Conservation (phyloP, 2,329 filamentous ascomycete genomes). For the Trichoderma lentiforme region DNA sequence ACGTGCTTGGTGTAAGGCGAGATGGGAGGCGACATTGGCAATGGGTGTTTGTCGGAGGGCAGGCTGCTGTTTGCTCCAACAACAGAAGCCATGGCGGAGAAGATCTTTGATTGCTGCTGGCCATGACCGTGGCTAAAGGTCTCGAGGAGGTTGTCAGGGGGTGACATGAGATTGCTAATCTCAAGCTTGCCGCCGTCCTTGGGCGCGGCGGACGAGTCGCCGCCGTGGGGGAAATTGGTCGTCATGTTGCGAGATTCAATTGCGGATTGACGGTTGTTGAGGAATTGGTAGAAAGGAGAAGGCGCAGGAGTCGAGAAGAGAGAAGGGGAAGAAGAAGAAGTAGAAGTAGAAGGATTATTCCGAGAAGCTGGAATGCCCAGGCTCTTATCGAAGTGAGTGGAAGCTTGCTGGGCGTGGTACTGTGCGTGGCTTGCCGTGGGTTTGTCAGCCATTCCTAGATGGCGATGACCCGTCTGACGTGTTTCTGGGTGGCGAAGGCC, state of each 20-base stretch:
- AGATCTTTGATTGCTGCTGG: slow-evolving; percentile 1
- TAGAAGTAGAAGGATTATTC: slow-evolving; percentile 17
- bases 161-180: slow-evolving; percentile 59
- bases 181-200: slow-evolving; percentile 42
- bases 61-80: slow-evolving; percentile 23
- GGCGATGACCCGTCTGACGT: slow-evolving; percentile 23
- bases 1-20: slow-evolving; percentile 46
- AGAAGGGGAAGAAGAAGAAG: slow-evolving; percentile 19
- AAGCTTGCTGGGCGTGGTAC: slow-evolving; percentile 26
- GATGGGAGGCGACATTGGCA: slow-evolving; percentile 56
- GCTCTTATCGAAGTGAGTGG: slow-evolving; percentile 31
- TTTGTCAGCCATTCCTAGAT: slow-evolving; percentile 37
- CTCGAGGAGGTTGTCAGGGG: slow-evolving; percentile 55
- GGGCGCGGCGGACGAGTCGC: slow-evolving; percentile 22
- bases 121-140: slow-evolving; percentile 40
- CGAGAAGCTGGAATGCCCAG: slow-evolving; percentile 20
- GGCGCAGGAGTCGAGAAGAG: slow-evolving; percentile 16
- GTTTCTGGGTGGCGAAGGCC: slow-evolving; percentile 18
- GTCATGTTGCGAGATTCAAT: slow-evolving; percentile 27
- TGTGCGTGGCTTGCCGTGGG: slow-evolving; percentile 24
- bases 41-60: slow-evolving; percentile 32
- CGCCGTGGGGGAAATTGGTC: slow-evolving; percentile 24
- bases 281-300: slow-evolving; percentile 3
- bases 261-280: background rate
- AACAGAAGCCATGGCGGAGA: background rate